phyloP scores from a whole-genome alignment of 2,329 filamentous ascomycete species.

The Penicillium sp. region DNA sequence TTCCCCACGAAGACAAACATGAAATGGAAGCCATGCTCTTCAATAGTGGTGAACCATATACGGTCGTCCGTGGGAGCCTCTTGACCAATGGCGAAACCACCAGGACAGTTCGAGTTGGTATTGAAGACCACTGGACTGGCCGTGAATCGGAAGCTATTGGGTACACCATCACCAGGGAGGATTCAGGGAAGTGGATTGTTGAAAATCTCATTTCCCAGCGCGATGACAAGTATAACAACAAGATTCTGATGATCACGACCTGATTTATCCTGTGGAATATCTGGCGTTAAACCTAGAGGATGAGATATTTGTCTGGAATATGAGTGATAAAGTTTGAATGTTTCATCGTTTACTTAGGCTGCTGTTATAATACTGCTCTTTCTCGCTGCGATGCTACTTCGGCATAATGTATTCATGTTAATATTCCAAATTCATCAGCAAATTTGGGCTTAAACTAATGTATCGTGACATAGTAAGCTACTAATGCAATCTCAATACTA shows the following conservation, averaged over 20 bases:
- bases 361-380: no score
- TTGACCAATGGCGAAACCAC: conserved; percentile 35
- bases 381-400: no score
- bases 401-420: no score
- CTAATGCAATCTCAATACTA: no score
- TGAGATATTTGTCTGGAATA: no score
- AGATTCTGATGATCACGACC: conserved; percentile 20
- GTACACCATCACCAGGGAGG: conserved; percentile 39
- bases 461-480: no score
- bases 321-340: no score
- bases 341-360: no score
- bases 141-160: conserved; percentile 35
- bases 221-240: conserved; percentile 14
- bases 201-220: conserved; percentile 19
- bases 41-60: conserved; percentile 24
- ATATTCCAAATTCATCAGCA: no score
- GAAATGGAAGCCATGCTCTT: conserved; percentile 37
- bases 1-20: conserved; percentile 44
- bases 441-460: no score
- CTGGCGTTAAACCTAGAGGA: no score
- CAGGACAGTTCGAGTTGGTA: conserved; percentile 28
- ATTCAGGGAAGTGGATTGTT: conserved; percentile 30
- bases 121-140: conserved; percentile 34
- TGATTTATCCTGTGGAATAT: conserved; percentile 3
- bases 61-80: conserved; percentile 39